Conservation (phyloP, 2,329 filamentous ascomycete genomes). For the Diaporthe batatas region DNA sequence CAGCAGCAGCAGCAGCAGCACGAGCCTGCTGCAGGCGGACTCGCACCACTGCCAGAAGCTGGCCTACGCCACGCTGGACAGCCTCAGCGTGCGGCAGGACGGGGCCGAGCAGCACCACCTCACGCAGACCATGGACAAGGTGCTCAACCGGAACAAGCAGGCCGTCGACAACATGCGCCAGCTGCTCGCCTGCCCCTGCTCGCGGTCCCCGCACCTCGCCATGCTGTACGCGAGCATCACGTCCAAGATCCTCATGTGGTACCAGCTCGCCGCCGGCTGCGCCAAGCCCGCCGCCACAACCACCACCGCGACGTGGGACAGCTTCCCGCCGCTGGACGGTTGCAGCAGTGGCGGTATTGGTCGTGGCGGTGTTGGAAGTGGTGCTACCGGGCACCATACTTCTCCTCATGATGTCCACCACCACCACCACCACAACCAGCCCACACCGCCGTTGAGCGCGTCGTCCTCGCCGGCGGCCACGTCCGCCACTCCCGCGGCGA, state of each 20-base stretch:
- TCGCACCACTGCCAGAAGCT: conserved; percentile 41
- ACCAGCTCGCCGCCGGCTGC: conserved; percentile 41
- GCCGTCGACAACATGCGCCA: conserved; percentile 42
- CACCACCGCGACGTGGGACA: conserved; percentile 36
- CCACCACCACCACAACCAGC: conserved; percentile 14
- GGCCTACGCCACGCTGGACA: conserved; percentile 38
- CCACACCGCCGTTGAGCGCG: conserved; percentile 40
- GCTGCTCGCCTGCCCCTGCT: conserved; percentile 41
- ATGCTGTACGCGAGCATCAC: conserved; percentile 43
- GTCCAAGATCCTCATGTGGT: conserved; percentile 43
- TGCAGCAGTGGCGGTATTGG: not conserved
- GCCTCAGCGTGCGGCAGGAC: conserved; percentile 37
- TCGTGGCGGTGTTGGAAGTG: too few species aligned
- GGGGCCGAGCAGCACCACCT: conserved; percentile 22
- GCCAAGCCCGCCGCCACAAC: conserved; percentile 23
- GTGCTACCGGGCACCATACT: not conserved
- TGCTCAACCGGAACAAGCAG: conserved; percentile 42
- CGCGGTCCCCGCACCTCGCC: conserved; percentile 39
- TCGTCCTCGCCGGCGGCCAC: conserved; percentile 36
- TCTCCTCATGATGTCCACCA: too few species aligned
- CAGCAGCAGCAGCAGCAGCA: too few species aligned
- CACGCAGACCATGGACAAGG: conserved; percentile 42
- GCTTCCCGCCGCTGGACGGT: conserved; percentile 32
- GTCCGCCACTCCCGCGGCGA: conserved; percentile 26
- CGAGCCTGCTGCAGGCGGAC: conserved; percentile 33